These are phyloP conservation scores for Olyra latifolia DNA, from an alignment of 176 grass and related monocot species.

Conservation along the genomic window DNA sequence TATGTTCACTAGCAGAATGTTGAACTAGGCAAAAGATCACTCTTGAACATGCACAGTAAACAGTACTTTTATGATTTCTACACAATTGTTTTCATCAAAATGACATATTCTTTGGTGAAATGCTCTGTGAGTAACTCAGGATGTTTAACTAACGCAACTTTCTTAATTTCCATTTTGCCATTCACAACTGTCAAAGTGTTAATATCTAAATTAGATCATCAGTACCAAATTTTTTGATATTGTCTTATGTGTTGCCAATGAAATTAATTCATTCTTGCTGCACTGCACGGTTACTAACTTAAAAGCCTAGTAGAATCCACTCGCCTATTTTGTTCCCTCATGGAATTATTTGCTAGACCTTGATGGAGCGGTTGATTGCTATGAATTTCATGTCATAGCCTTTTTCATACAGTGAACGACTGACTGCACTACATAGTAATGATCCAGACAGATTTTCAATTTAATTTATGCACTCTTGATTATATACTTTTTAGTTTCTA, in stretches of 20 bases:
- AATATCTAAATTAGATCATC: background rate
- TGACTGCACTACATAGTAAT: background rate
- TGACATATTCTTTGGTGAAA: background rate
- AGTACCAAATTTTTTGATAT: background rate
- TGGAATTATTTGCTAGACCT: background rate
- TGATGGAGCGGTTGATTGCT: background rate
- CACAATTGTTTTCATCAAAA: background rate
- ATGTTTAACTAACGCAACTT: background rate
- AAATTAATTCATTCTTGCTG: background rate
- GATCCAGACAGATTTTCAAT: background rate
- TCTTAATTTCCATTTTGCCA: background rate
- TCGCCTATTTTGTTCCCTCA: background rate
- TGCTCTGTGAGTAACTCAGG: background rate
- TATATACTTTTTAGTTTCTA: background rate
- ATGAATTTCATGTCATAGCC: background rate
- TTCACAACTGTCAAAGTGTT: background rate
- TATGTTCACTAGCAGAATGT: background rate
- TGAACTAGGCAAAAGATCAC: background rate
- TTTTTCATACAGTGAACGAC: background rate
- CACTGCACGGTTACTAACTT: background rate
- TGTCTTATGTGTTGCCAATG: background rate
- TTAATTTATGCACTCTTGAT: background rate
- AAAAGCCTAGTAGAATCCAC: background rate
- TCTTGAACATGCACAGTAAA: background rate
- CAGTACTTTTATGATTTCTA: background rate